Base-by-base conservation (phyloP, 176 grass and related monocot genomes). In the Musa troglodytarum region DNA sequence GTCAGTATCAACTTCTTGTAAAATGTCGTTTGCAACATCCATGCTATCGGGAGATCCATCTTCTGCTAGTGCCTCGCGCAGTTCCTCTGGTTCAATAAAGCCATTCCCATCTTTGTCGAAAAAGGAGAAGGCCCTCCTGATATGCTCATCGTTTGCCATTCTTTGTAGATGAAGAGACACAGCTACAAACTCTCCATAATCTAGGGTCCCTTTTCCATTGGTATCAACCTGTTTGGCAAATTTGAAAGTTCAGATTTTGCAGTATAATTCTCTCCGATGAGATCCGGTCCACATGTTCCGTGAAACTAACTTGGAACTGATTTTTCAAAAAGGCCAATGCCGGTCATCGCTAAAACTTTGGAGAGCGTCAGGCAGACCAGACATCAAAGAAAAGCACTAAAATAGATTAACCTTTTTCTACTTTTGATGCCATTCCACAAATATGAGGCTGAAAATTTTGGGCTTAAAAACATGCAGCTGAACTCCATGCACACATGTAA, bases 91-190 rank as follows among this genome's bases (percentile, higher is more conserved):
- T 51, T 94, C 95, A 25, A 99, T 99, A 68, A 81, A 99, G 80
- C 90, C 95, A 87, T 99, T 88, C 23, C 86, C 83, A 63, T 99
- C 95, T 84, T 94, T 99, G 77, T 99, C 95, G 21, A 99, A 99
- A 74, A 91, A 99, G 19, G 92, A 84, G 63, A 99, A 99, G 51
- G 95, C 95, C 29, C 80, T 90, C 15, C 88, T 76, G 14, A 99
- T 85, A 80, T 99, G 95, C 63, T 99, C 95, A 1, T 99, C 91
- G 64, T 99, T 94, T 74, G 95, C 95, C 95, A 99, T 99, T 79
- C 95, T 84, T 83, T 94, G 95, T 78, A 99, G 83, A 89, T 99
- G 95, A 79, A 99, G 95, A 22, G 96, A 94, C 49, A 99, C 91
- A 1, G 96, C 96, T 79, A 99, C 64, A 87, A 95, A 99, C 81